These are phyloP conservation scores for Lecanoromycetidae sp. DNA, from an alignment of 2,329 filamentous ascomycete genomes.

Conservation along the genomic window DNA sequence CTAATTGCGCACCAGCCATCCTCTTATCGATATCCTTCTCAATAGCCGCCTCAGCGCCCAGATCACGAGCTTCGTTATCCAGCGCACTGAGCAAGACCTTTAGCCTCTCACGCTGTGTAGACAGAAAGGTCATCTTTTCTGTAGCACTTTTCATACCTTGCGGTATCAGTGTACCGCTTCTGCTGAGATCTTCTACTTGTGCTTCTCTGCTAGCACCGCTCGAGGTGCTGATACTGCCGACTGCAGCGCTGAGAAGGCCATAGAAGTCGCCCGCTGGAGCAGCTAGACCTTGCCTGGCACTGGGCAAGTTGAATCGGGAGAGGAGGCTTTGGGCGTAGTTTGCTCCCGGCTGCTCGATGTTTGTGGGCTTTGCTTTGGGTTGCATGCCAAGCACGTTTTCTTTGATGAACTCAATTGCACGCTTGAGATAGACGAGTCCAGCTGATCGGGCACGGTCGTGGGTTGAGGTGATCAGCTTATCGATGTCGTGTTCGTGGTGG, in stretches of 20 bases:
- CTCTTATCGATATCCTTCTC: conserved; percentile 32
- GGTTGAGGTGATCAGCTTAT: conserved; percentile 70
- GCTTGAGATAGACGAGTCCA: conserved; percentile 63
- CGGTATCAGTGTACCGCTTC: conserved; percentile 56
- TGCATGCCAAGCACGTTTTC: conserved; percentile 69
- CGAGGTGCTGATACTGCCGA: conserved; percentile 44
- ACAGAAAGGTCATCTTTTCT: conserved; percentile 62
- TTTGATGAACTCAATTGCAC: conserved; percentile 57
- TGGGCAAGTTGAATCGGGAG: conserved; percentile 72
- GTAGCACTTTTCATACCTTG: conserved; percentile 49
- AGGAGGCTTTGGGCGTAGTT: conserved; percentile 70
- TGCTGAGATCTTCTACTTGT: conserved; percentile 40
- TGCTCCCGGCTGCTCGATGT: conserved; percentile 31
- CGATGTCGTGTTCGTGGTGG: conserved; percentile 78
- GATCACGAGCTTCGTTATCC: conserved; percentile 60
- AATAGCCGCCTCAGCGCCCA: conserved; percentile 56
- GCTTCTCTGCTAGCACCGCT: conserved; percentile 31
- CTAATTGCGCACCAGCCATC: conserved; percentile 5
- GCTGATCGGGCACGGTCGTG: conserved; percentile 68
- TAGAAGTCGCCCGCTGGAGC: conserved; percentile 56
- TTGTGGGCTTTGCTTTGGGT: conserved; percentile 33
- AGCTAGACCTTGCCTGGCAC: conserved; percentile 41
- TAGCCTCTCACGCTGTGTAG: conserved; percentile 66
- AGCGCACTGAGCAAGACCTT: conserved; percentile 63
- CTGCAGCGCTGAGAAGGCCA: conserved; percentile 58